Evolutionary conservation across 164 flowering plant species (phyloP).

Genomic region (Chloranthus sessilifolius): DNA sequence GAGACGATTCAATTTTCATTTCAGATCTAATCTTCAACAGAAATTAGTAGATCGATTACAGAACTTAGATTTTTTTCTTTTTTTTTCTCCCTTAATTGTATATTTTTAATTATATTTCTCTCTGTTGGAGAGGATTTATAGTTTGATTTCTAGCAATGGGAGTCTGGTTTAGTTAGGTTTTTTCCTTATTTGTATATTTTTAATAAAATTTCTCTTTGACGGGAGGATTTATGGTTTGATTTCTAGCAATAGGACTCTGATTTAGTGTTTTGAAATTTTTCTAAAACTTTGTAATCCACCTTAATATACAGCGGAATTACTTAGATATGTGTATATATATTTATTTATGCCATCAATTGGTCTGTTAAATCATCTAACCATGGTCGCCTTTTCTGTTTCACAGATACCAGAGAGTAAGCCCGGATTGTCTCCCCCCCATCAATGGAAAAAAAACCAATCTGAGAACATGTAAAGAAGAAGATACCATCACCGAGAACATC

Average conservation of each 20-base stretch:
- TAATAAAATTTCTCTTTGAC: too few relatives aligned
- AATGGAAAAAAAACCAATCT: constrained; percentile 22
- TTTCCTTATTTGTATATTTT: background rate
- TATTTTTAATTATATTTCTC: too few relatives aligned
- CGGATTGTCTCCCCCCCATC: constrained; percentile 24
- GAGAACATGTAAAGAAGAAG: constrained; percentile 23
- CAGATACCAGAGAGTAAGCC: constrained; percentile 36
- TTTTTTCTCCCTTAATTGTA: background rate
- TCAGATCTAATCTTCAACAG: background rate
- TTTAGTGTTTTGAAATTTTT: too few relatives aligned
- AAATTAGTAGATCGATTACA: constrained; percentile 4
- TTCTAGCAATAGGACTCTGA: too few relatives aligned
- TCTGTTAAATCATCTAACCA: background rate
- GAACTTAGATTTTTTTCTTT: background rate
- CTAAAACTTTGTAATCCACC: too few relatives aligned
- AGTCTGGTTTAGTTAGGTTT: background rate
- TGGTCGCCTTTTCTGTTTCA: constrained; percentile 1
- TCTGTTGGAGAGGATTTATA: too few relatives aligned
- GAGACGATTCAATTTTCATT: background rate
- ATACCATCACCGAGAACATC: constrained; percentile 9
- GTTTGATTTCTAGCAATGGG: too few relatives aligned
- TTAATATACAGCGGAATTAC: too few relatives aligned
- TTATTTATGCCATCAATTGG: too few relatives aligned
- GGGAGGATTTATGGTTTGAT: too few relatives aligned
- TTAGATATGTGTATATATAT: too few relatives aligned